Base-by-base conservation (phyloP, 2,329 filamentous ascomycete species). In the Fusarium armeniacum region DNA sequence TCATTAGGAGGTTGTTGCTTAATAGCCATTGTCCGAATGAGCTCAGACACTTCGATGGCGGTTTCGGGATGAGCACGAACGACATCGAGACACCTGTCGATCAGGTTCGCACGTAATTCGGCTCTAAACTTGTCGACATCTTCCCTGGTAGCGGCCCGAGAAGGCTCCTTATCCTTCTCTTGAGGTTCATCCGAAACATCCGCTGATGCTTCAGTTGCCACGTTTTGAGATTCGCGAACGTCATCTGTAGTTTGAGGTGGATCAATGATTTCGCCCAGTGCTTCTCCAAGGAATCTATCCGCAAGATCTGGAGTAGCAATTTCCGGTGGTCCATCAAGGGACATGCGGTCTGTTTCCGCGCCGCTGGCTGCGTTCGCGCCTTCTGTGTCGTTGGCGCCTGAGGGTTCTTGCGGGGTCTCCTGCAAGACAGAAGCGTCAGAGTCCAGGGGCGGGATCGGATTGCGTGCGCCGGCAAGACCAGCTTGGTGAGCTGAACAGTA, bases 41-140 rank as follows among this genome's bases (percentile, higher is more conserved):
- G 84, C 74, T 98, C 94, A 0, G 94, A 89, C 47, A 99, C 85
- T 76, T 98, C 95, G 73, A 98, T 96, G 0, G 96, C 97, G 13
- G 95, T 90, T 71, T 93, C 90, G 16, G 94, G 91, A 73, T 98
- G 94, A 38, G 91, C 90, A 77, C 95, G 92, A 55, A 99, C 90
- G 35, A 98, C 90, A 74, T 98, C 94, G 24, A 99, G 84, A 70
- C 93, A 97, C 61, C 93, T 91, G 73, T 98, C 94, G 62, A 98
- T 94, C 57, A 98, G 81, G 58, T 93, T 90, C 22, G 88, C 85
- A 40, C 93, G 89, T 41, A 98, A 83, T n/a, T 85, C 86, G 6
- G 86, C 84, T 46, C 96, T 90, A 77, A 93, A 87, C 35, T 87
- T 87, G 67, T 97, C 93, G 9, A 99, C 84, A 69, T 94, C 91